Evolutionary conservation across 139 green algal genomes (phyloP).

Genomic region (Chlorella sp.): DNA sequence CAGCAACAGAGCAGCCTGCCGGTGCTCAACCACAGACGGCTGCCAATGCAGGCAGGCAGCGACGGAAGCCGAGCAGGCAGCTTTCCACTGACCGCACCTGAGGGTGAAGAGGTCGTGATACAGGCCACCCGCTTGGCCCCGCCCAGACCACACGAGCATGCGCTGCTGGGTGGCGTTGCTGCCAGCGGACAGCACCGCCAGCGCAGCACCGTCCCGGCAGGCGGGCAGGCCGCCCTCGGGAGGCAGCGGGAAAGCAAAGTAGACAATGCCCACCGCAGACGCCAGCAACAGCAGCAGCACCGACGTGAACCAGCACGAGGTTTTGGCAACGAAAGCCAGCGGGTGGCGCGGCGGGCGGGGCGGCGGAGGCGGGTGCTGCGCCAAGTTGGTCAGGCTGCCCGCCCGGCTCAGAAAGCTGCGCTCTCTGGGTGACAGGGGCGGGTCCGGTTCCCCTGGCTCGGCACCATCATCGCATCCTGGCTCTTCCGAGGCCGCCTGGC

Average conservation of each 20-base stretch:
- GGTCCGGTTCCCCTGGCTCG: neutral
- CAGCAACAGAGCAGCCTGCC: too few species aligned
- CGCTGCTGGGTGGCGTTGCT: neutral
- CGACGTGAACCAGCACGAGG: neutral
- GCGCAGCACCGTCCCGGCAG: neutral
- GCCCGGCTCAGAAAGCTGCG: constrained; percentile 2
- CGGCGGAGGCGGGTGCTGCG: neutral
- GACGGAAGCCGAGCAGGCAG: neutral
- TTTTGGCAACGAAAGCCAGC: neutral
- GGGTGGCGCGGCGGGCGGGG: neutral
- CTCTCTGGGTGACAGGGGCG: neutral
- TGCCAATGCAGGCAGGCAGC: too few species aligned
- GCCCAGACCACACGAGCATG: neutral
- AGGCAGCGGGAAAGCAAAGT: neutral
- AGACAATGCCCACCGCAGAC: neutral
- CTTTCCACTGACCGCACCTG: neutral
- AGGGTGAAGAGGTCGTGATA: neutral
- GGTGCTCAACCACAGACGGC: too few species aligned
- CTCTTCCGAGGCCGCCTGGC: neutral
- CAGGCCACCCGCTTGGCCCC: neutral
- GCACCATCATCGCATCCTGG: neutral
- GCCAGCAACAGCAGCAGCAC: neutral
- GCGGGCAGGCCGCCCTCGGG: neutral
- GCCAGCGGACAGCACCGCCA: constrained; percentile 7
- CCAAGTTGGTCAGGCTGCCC: constrained; percentile 15